A percentile compares a stretch with the other conserved stretches of the same genome.
Conservation (phyloP, 495 filamentous ascomycete genomes). For the Aspergillus sclerotioniger region DNA sequence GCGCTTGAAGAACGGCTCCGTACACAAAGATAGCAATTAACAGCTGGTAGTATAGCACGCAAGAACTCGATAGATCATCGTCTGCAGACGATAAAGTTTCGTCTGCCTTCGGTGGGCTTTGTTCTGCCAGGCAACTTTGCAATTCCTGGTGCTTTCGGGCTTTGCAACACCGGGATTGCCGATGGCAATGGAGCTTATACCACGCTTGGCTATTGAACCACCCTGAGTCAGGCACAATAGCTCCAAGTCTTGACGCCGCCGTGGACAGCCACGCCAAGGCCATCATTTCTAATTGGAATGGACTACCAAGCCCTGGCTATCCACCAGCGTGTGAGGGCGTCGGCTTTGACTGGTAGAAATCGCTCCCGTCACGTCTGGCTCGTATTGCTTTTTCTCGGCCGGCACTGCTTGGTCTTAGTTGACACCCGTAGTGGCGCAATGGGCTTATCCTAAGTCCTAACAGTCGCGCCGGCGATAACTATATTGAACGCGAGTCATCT, state of each 20-base stretch:
- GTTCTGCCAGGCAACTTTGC: background rate
- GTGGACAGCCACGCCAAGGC: background rate
- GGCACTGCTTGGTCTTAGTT: background rate
- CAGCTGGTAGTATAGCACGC: background rate
- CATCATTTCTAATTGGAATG: background rate
- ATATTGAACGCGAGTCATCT: background rate
- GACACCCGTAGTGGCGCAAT: background rate
- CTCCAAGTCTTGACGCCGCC: background rate
- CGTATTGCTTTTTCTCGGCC: background rate
- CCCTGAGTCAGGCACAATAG: background rate
- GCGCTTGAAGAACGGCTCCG: background rate
- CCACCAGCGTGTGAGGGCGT: background rate
- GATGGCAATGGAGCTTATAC: background rate
- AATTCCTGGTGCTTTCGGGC: background rate
- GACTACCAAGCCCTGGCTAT: background rate
- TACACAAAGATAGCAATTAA: background rate
- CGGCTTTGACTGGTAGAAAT: background rate
- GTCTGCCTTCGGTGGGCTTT: background rate
- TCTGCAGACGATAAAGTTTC: constrained; percentile 2
- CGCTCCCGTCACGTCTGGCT: background rate
- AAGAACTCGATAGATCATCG: background rate
- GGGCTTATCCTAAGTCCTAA: background rate
- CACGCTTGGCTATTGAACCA: background rate
- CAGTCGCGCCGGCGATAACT: background rate
- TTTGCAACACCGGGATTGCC: background rate